phyloP scores from a whole-genome alignment of 768 basidiomycete genomes.

The Pulveroboletus sp. region DNA sequence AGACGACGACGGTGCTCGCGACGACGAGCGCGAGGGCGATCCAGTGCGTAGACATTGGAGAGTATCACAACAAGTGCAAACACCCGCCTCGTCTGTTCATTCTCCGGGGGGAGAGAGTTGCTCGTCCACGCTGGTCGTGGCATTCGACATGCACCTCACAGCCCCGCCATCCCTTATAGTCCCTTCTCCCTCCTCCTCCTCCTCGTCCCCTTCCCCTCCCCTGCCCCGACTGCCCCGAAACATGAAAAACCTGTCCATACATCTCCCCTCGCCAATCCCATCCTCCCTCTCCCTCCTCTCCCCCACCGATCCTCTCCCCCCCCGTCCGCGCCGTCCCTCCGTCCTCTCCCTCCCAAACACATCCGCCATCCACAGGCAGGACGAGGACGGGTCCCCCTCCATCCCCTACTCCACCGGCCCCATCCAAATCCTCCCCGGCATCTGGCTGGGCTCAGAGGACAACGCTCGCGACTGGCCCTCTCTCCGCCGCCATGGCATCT shows the following conservation, averaged over 20 bases:
- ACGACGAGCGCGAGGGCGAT: conserved; percentile 52
- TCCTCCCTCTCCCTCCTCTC: conserved; percentile 48
- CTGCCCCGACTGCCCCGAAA: conserved; percentile 51
- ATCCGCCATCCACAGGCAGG: conserved; percentile 58
- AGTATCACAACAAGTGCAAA: conserved; percentile 13
- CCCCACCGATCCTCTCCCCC: conserved; percentile 33
- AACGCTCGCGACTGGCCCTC: conserved; percentile 81
- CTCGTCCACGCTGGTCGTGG: conserved; percentile 36
- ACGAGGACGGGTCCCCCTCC: conserved; percentile 58
- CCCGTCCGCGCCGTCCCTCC: conserved; percentile 62
- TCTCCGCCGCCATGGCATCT: conserved; percentile 70
- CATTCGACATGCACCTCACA: conserved; percentile 36
- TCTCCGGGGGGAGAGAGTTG: conserved; percentile 18
- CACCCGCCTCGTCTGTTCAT: too few relatives aligned
- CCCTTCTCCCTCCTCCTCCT: conserved; percentile 48
- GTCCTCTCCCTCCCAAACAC: conserved; percentile 64
- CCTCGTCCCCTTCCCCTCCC: conserved; percentile 54
- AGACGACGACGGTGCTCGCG: conserved; percentile 49
- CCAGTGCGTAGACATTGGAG: too few relatives aligned
- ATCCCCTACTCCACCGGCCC: conserved; percentile 81
- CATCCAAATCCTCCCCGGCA: conserved; percentile 75
- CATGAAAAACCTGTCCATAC: conserved; percentile 75
- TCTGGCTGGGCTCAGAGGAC: conserved; percentile 92
- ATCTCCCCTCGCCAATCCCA: conserved; percentile 59
- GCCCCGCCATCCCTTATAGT: conserved; percentile 51